These are phyloP conservation scores for Jackrogersella multiformis DNA, from an alignment of 495 filamentous ascomycete species.

Conservation along the genomic window DNA sequence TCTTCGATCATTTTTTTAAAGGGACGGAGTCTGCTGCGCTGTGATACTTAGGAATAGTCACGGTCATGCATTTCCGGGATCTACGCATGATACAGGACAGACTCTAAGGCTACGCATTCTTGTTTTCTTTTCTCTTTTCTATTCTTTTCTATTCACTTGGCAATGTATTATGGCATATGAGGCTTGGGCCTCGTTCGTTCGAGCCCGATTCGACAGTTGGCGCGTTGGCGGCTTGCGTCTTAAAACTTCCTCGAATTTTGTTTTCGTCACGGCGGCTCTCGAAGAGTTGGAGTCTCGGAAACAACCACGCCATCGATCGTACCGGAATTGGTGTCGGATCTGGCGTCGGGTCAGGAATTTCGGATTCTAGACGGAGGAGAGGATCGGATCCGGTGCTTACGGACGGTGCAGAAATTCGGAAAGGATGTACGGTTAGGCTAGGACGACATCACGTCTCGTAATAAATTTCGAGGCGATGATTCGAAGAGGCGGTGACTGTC, in stretches of 20 bases:
- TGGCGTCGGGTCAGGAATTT: constrained; percentile 32
- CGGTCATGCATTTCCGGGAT: constrained; percentile 43
- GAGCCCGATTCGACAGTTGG: constrained; percentile 28
- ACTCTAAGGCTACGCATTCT: constrained; percentile 29
- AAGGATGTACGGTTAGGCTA: constrained; percentile 21
- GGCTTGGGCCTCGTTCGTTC: constrained; percentile 30
- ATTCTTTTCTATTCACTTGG: constrained; percentile 10
- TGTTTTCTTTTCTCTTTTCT: constrained; percentile 1
- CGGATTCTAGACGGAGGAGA: constrained; percentile 37
- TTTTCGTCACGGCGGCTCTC: constrained; percentile 1
- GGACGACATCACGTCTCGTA: constrained; percentile 15
- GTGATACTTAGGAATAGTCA: constrained; percentile 39
- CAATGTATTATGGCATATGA: constrained; percentile 42
- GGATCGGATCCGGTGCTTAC: constrained; percentile 38
- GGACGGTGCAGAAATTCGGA: constrained; percentile 23
- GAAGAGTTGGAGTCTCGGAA: constrained; percentile 20
- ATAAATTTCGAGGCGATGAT: constrained; percentile 18
- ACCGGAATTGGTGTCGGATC: constrained; percentile 31
- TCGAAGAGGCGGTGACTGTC: not conserved
- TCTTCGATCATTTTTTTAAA: constrained; percentile 23
- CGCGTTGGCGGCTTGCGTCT: constrained; percentile 21
- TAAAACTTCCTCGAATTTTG: constrained; percentile 23
- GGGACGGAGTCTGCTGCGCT: constrained; percentile 26
- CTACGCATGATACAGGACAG: constrained; percentile 37
- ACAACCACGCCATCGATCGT: constrained; percentile 1